phyloP scores from a whole-genome alignment of 1,284 basidiomycete species.

The Ceratobasidium sp. region DNA sequence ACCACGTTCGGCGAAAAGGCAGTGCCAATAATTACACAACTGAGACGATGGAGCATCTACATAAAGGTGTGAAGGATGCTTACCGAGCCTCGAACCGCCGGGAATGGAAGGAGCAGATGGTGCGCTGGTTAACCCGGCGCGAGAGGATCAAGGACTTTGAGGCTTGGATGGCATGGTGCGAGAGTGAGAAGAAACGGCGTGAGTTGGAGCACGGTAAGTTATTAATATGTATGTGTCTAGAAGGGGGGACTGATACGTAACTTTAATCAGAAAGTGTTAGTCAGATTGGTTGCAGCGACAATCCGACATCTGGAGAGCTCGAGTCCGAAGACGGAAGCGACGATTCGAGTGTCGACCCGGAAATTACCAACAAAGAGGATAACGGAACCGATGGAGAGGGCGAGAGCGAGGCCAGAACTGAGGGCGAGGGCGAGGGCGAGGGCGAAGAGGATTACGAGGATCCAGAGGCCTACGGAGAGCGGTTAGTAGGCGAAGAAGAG shows the following conservation, averaged over 20 bases:
- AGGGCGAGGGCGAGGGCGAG: no score
- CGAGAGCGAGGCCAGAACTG: no score
- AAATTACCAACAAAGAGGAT: neutral
- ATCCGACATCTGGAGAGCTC: neutral
- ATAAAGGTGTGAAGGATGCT: constrained; percentile 27
- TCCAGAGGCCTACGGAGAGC: no score
- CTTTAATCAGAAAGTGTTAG: neutral
- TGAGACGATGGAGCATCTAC: constrained; percentile 42
- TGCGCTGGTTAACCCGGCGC: constrained; percentile 11
- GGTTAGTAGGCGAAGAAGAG: no score
- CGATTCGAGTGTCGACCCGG: neutral
- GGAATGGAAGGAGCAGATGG: constrained; percentile 15
- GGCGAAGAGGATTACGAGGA: no score
- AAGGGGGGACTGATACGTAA: neutral
- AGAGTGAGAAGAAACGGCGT: neutral
- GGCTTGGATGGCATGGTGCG: constrained; percentile 17
- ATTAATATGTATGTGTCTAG: neutral
- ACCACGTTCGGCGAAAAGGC: constrained; percentile 23
- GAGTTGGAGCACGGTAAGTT: neutral
- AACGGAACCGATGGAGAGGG: no score
- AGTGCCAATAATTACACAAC: constrained; percentile 29
- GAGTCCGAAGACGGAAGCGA: neutral
- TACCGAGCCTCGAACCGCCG: constrained; percentile 4
- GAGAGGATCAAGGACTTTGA: constrained; percentile 24
- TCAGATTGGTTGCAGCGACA: no score